Evolutionary conservation across 176 grass and related monocot genomes (phyloP).

Genomic region (Phragmites australis): DNA sequence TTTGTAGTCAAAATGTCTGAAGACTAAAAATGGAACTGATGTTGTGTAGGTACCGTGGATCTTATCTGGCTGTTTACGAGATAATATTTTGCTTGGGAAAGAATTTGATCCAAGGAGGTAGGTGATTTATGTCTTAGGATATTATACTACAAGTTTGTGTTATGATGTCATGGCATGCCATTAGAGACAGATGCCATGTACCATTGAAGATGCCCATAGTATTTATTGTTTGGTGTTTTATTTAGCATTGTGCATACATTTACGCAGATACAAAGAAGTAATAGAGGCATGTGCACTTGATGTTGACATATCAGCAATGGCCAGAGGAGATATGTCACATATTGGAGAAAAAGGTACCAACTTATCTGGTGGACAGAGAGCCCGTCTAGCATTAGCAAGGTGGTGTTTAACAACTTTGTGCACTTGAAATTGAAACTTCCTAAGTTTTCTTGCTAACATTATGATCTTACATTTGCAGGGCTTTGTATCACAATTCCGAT

Average conservation of each 20-base stretch:
- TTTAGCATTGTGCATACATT: conserved; percentile 23
- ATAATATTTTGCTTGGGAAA: conserved; percentile 93
- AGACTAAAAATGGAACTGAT: conserved; percentile 18
- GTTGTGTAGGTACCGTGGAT: conserved; percentile 88
- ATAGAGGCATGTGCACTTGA: conserved; percentile 83
- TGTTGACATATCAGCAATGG: conserved; percentile 82
- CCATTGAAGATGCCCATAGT: background rate
- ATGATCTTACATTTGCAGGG: conserved; percentile 53
- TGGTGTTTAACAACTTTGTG: conserved; percentile 30
- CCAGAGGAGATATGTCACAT: conserved; percentile 68
- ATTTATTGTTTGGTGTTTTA: conserved; percentile 24
- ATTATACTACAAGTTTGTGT: conserved; percentile 4
- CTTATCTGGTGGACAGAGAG: conserved; percentile 94
- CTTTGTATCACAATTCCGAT: conserved; percentile 83
- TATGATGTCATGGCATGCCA: background rate
- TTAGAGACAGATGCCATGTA: background rate
- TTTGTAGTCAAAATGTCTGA: conserved; percentile 18
- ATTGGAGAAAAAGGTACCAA: conserved; percentile 92
- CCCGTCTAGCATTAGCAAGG: conserved; percentile 92
- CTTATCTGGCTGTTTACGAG: conserved; percentile 71
- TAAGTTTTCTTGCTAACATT: conserved; percentile 28
- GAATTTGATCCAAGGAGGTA: conserved; percentile 74
- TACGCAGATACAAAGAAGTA: conserved; percentile 81
- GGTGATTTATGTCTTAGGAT: conserved; percentile 9
- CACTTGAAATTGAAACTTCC: conserved; percentile 3